Base-by-base conservation (phyloP, 1,284 basidiomycete genomes). In the Spongispora temasekensis region DNA sequence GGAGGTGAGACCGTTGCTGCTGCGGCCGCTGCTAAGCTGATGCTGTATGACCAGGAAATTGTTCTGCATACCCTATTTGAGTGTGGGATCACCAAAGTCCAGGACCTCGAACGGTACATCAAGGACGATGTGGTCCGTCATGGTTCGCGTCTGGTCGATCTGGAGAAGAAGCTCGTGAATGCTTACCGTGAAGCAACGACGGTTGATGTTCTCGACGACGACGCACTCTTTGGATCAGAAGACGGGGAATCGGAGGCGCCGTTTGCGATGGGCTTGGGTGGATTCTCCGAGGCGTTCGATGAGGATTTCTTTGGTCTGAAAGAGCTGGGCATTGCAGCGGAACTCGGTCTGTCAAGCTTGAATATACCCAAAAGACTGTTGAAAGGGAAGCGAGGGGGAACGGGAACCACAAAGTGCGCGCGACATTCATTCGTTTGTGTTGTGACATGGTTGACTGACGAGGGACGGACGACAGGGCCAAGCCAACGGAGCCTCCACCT, bases 261-360 rank as follows among this genome's bases (percentile, higher is more conserved):
- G 69, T 79, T 89, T 69, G 82, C 92, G 67, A 89, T 93, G 86
- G 95, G 95, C 57, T 27, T 74, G 66, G 71, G 71, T n/a, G 89
- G 91, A 65, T 96, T 96, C 74, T 90, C 94, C 0, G 92, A 94
- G 57, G 83, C 88, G 25, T 83, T 97, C 19, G 95, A 95, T 37
- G 95, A 97, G 68, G 96, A 98, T 75, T 97, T 95, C 76, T 86
- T 98, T 34, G 96, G 95, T 21, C 81, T 98, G 31, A 84, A 87
- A 57, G 94, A 93, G 71, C 78, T 96, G 46, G 96, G 96, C 23
- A 93, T 98, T 59, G 94, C 95, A 55, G 83, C 84, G 50, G 96
- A 98, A 72, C 82, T 93, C 58, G 93, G 94, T n/a, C 77, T 96
- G 64, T 83, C 87, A 2, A 90, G 83, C 62, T 81, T 97, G 55